Evolutionary conservation across 2,329 filamentous ascomycete species (phyloP).

Genomic region (Ascocoryne sarcoides): DNA sequence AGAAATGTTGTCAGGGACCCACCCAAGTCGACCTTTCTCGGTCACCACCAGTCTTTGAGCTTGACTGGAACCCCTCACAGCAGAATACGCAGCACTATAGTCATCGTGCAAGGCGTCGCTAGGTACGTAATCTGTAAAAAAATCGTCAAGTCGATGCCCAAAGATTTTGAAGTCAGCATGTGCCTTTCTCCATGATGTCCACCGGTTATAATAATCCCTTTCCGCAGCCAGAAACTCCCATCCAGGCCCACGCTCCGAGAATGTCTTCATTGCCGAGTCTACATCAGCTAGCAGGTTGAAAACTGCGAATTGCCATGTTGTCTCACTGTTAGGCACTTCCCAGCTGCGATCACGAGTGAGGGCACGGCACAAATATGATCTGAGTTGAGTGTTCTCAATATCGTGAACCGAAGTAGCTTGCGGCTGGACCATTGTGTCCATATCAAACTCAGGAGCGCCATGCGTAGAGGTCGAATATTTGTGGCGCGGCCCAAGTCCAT

Average conservation of each 20-base stretch:
- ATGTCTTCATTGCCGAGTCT: too few species aligned
- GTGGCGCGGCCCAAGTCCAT: conserved; percentile 8
- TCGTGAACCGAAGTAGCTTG: conserved; percentile 11
- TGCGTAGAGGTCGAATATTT: too few species aligned
- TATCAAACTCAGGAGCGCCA: too few species aligned
- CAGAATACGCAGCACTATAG: conserved; percentile 10
- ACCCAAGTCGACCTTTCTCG: conserved; percentile 11
- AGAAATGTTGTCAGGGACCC: conserved; percentile 11
- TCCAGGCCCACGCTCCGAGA: conserved; percentile 5
- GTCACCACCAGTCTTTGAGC: conserved; percentile 10
- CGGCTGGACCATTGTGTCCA: too few species aligned
- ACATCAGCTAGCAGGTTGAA: conserved; percentile 7
- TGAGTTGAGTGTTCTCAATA: too few species aligned
- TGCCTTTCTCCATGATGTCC: conserved; percentile 5
- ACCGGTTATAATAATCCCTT: conserved; percentile 11
- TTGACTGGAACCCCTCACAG: conserved; percentile 5
- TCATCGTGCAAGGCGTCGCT: conserved; percentile 6
- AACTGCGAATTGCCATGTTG: conserved; percentile 5
- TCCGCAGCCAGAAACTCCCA: conserved; percentile 9
- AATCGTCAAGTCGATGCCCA: conserved; percentile 2
- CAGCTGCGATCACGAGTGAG: too few species aligned
- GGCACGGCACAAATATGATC: too few species aligned
- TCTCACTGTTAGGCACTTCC: too few species aligned
- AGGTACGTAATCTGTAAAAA: conserved; percentile 10
- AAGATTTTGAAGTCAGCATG: conserved; percentile 6